Percentiles rank a stretch among this genome's conserved stretches.
phyloP scores from a whole-genome alignment of 1,284 basidiomycete genomes.

The Irpex lacteus region DNA sequence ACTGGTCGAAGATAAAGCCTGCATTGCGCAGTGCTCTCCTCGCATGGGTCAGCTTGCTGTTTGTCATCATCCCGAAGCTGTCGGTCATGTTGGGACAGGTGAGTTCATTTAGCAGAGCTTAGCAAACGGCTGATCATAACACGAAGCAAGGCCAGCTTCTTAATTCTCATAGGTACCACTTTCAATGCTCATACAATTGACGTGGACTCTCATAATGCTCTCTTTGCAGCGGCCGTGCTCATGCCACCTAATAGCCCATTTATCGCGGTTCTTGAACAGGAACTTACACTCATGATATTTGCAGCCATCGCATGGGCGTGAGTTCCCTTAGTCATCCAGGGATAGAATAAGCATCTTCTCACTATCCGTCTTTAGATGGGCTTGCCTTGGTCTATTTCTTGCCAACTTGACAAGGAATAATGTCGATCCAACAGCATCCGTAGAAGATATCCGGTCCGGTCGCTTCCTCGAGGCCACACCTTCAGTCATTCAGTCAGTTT shows the following conservation, averaged over 20 bases:
- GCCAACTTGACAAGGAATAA: constrained; percentile 56
- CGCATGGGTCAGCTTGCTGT: constrained; percentile 60
- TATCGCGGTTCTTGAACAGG: constrained; percentile 66
- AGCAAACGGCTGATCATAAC: neutral
- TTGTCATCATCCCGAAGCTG: constrained; percentile 60
- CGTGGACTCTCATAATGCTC: neutral
- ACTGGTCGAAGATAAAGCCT: constrained; percentile 61
- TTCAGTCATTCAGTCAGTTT: constrained; percentile 59
- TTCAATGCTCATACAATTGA: neutral
- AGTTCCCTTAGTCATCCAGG: constrained; percentile 27
- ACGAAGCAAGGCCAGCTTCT: constrained; percentile 53
- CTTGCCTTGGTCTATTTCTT: constrained; percentile 63
- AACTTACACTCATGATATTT: constrained; percentile 57
- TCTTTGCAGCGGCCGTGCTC: constrained; percentile 51
- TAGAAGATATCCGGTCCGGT: constrained; percentile 41
- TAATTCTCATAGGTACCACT: constrained; percentile 57
- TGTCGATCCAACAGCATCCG: constrained; percentile 37
- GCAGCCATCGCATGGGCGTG: constrained; percentile 61
- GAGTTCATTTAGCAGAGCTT: constrained; percentile 17
- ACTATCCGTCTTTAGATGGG: constrained; percentile 46
- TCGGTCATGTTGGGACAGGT: constrained; percentile 61
- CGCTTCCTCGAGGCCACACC: constrained; percentile 62
- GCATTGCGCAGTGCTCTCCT: constrained; percentile 61
- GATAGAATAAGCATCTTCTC: neutral
- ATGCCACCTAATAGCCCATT: constrained; percentile 72